Percentiles rank a stretch among this genome's conserved stretches.
Evolutionary conservation across 345 rosid species (phyloP).

Genomic region (Populus nigra): DNA sequence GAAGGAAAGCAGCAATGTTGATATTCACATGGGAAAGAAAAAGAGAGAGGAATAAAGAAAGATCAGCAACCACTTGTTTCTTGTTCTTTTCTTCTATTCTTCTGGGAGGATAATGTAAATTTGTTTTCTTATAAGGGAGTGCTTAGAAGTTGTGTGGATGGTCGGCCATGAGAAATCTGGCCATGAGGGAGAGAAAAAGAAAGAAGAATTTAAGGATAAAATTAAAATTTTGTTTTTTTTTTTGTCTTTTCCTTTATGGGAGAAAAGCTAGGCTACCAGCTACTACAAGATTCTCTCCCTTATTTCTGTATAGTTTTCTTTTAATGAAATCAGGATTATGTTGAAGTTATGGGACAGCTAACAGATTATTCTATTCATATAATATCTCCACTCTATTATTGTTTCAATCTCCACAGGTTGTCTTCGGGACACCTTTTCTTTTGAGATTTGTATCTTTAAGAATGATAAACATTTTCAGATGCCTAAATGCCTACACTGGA

Average conservation of each 20-base stretch:
- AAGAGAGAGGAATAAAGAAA: conserved; percentile 23
- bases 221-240: conserved; percentile 12
- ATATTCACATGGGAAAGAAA: conserved; percentile 35
- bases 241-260: conserved; percentile 25
- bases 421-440: background rate
- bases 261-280: conserved; percentile 14
- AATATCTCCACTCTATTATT: background rate
- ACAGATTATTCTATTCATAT: background rate
- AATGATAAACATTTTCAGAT: background rate
- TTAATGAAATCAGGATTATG: conserved; percentile 15
- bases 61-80: conserved; percentile 29
- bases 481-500: background rate
- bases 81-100: conserved; percentile 30
- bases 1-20: conserved; percentile 15
- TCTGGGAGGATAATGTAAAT: conserved; percentile 34
- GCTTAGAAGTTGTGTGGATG: conserved; percentile 11
- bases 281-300: conserved; percentile 28
- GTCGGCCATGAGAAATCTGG: conserved; percentile 19
- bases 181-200: background rate
- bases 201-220: conserved; percentile 3
- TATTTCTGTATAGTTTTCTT: conserved; percentile 27
- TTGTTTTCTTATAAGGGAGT: conserved; percentile 20
- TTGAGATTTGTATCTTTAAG: background rate
- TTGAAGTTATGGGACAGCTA: no score
- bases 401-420: background rate